Conservation (phyloP, 306 rosid genomes). For the Fragaria vesca region DNA sequence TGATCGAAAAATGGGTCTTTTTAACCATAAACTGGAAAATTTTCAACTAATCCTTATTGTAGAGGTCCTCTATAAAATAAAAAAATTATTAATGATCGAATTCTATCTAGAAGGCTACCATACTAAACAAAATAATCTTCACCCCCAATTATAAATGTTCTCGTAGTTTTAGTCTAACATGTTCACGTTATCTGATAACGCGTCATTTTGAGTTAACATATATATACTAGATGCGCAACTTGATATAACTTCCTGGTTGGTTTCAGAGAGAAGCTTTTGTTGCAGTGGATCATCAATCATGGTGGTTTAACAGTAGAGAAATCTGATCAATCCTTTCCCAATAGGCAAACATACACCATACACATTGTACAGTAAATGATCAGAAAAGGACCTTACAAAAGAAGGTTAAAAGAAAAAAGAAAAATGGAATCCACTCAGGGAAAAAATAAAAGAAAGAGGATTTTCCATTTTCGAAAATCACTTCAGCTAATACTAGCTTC, state of each 20-base stretch:
- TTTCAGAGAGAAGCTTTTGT: not conserved
- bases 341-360: constrained; percentile 10
- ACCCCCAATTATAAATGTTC: not conserved
- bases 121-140: not conserved
- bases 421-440: not conserved
- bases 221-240: not conserved
- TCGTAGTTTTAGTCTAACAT: not conserved
- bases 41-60: no score
- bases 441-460: not conserved
- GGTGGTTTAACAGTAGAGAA: constrained; percentile 2
- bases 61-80: not conserved
- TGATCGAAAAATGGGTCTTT: no score
- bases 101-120: not conserved
- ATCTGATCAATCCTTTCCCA: not conserved
- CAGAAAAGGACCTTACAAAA: not conserved
- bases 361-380: constrained; percentile 3
- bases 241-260: not conserved
- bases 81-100: not conserved
- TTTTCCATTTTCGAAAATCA: not conserved
- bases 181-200: not conserved
- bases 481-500: constrained; percentile 48
- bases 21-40: no score
- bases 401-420: not conserved
- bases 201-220: not conserved
- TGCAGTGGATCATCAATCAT: constrained; percentile 1